Base-by-base conservation (phyloP, 1,284 basidiomycete genomes). In the Pascua guehoae region DNA sequence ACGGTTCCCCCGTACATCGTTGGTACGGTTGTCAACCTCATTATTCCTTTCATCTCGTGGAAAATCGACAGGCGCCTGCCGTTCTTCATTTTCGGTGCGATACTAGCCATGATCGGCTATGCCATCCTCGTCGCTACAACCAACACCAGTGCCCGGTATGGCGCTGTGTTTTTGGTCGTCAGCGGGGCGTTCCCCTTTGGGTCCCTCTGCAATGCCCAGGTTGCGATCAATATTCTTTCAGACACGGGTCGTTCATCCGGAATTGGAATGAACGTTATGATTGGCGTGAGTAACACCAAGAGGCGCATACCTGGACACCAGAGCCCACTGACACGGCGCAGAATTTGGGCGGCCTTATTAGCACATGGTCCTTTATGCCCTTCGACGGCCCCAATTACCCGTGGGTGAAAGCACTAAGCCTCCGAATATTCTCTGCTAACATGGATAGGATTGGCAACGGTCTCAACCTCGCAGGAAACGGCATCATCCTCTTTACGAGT, bases 1-100 rank as follows among this genome's bases (percentile, higher is more conserved):
- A 75, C 73, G 0, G 74, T 76, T 0, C 75, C 74, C 1, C 71
- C 72, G 7, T 71, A 73, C 54, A 50, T 76, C n/a, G 67, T 66
- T 4, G 73, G 73, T 2, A 68, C 65, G 1, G 55, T 65, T 12
- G 51, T 67, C 38, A 67, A 67, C 15, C 49, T 76, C 32, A 42
- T 65, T 36, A 50, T 70, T 11, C 63, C 72, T 1, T 70, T 69
- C 55, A 17, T 64, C 5, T 67, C 74, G 9, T 72, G 66, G 63
- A 75, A 74, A 63, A 66, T 62, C 37, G 63, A 67, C 45, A 58
- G 63, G 14, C 71, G 74, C 36, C 66, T 70, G 1, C 44, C 71
- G 14, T 68, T 68, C 57, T 66, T 69, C 58, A 58, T 74, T 40
- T 49, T 56, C 12, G 66, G 63, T 2, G 63, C 69, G 1, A 56